Base-by-base conservation (phyloP, 768 basidiomycete species). In the Leccinum arenicola region DNA sequence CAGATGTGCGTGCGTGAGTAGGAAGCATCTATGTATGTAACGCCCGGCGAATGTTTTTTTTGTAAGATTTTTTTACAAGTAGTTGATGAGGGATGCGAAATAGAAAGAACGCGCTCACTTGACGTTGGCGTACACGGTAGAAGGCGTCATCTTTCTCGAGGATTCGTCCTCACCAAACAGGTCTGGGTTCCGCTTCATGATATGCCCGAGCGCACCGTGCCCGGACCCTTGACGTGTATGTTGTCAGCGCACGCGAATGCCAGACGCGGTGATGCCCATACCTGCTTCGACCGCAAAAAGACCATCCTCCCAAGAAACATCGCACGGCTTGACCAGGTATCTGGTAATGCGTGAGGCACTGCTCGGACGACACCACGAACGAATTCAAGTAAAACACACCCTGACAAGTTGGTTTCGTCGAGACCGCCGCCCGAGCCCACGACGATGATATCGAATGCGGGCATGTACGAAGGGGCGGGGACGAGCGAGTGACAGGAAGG, bases 351-450 rank as follows among this genome's bases (percentile, higher is more conserved):
- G 61, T 21, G 65, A 63, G 59, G 47, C 52, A 35, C 49, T 55
- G 62, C 11, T 25, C 25, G 4, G 29, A 29, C 53, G 27, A 47
- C 19, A 47, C 7, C 38, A n/a, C 40, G 12, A n/a, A 43, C 17
- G 3, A n/a, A 50, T 9, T 23, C 1, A 25, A 17, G 10, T 10
- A 19, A 43, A 49, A 81, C 87, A 64, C 71, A 93, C 94, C 85
- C 88, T 27, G 91, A 92, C 62, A 97, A 74, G 75, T 98, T 91
- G 23, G 87, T 88, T 74, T 98, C 95, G 65, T 88, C 82, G 8
- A 93, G 93, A 52, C 95, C 95, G 49, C 95, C 95, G 57, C 94
- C 93, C 65, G 85, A 84, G 51, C 87, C 95, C 38, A 93, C 84
- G 64, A 89, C 88, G 59, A 93, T 76, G 64, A 93, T 67, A 70